Conservation (phyloP, 768 basidiomycete genomes). For the Coprinopsis sp. region DNA sequence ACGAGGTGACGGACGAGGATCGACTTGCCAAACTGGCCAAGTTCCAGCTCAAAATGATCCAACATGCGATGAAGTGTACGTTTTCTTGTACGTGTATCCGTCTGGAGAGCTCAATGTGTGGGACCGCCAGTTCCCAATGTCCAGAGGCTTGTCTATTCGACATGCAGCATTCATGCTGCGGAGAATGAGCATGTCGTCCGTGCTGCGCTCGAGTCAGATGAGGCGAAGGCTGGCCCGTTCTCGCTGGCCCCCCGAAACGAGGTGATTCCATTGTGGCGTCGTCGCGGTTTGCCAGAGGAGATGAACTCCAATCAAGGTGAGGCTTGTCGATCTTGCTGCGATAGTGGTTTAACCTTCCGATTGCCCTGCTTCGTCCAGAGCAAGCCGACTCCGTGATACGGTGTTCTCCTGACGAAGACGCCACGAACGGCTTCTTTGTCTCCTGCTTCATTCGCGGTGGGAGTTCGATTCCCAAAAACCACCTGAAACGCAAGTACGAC, state of each 20-base stretch:
- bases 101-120: conserved; percentile 3
- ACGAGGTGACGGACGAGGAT: conserved; percentile 52
- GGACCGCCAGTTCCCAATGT: conserved; percentile 65
- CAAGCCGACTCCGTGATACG: conserved; percentile 61
- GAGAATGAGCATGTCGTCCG: conserved; percentile 94
- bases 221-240: conserved; percentile 60
- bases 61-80: conserved; percentile 93
- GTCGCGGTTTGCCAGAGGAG: conserved; percentile 70
- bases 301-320: conserved; percentile 53
- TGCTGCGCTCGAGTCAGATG: conserved; percentile 64
- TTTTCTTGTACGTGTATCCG: conserved; percentile 6
- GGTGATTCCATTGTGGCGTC: conserved; percentile 78
- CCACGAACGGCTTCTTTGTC: conserved; percentile 96
- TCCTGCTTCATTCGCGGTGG: conserved; percentile 75
- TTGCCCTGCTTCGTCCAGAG: conserved; percentile 28
- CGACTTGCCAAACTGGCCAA: conserved; percentile 78
- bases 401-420: conserved; percentile 77
- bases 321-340: too few relatives aligned
- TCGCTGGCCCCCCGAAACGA: conserved; percentile 57
- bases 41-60: conserved; percentile 89
- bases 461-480: conserved; percentile 18
- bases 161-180: conserved; percentile 87
- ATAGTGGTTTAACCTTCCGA: conserved; percentile 2
- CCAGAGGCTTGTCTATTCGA: conserved; percentile 88
- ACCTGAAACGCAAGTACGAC: conserved; percentile 20